Percentiles rank a stretch among this genome's conserved stretches.
phyloP scores from a whole-genome alignment of 2,329 filamentous ascomycete genomes.

The Aspergillus sp. region DNA sequence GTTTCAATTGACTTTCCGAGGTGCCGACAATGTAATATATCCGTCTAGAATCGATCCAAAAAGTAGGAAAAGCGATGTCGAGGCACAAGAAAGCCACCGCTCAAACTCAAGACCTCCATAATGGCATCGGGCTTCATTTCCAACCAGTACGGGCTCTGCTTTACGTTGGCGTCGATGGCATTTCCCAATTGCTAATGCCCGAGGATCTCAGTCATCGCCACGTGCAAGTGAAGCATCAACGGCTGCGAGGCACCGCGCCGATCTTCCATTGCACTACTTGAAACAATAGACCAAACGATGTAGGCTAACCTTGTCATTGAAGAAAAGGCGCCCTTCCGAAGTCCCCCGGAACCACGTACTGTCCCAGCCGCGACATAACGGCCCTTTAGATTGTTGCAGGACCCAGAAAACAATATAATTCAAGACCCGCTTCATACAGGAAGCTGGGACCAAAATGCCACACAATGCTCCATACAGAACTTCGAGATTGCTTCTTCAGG shows the following conservation, averaged over 20 bases:
- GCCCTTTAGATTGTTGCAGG: slow-evolving; percentile 2
- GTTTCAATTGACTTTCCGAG: neutral
- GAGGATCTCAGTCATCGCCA: slow-evolving; percentile 32
- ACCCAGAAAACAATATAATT: slow-evolving; percentile 2
- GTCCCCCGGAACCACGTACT: slow-evolving; percentile 9
- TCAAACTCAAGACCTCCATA: no score
- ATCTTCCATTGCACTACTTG: slow-evolving; percentile 29
- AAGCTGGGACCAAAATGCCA: slow-evolving; percentile 6
- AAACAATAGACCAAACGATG: slow-evolving; percentile 8
- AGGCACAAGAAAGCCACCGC: neutral
- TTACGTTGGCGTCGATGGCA: neutral
- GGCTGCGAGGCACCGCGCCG: slow-evolving; percentile 31
- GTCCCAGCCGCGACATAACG: slow-evolving; percentile 11
- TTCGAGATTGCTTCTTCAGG: slow-evolving; percentile 6
- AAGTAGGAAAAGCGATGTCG: neutral
- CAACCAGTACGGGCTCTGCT: no score
- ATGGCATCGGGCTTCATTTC: no score
- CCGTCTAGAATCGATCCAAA: no score
- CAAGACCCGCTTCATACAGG: slow-evolving; percentile 3
- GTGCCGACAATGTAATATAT: neutral
- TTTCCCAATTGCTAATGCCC: slow-evolving; percentile 20
- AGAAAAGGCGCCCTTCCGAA: slow-evolving; percentile 12
- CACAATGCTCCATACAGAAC: neutral
- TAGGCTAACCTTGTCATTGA: slow-evolving; percentile 12
- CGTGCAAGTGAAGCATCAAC: slow-evolving; percentile 31